Percentiles rank a stretch among this genome's conserved stretches.
Conservation (phyloP, 2,329 filamentous ascomycete species). For the Plenodomus lindquistii region DNA sequence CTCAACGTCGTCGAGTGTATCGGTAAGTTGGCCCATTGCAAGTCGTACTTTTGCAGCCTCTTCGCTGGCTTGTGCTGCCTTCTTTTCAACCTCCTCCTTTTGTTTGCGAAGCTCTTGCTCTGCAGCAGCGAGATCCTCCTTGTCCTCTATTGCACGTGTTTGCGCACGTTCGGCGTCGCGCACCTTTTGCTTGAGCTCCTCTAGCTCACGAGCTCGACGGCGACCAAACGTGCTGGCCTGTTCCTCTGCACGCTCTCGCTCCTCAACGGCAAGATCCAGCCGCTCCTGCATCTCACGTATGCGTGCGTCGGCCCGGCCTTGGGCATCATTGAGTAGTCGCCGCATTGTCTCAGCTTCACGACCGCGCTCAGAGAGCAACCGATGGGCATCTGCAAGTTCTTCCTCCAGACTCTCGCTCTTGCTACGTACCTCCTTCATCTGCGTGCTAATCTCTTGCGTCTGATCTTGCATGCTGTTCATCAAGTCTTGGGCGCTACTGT, state of each 20-base stretch:
- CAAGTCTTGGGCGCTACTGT: slow-evolving; percentile 80
- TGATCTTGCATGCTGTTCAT: slow-evolving; percentile 94
- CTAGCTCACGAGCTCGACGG: slow-evolving; percentile 77
- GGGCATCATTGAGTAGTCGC: slow-evolving; percentile 80
- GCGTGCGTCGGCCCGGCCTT: slow-evolving; percentile 78
- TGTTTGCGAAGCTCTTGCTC: slow-evolving; percentile 75
- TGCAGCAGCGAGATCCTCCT: slow-evolving; percentile 73
- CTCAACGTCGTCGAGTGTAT: slow-evolving; percentile 85
- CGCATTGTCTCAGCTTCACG: slow-evolving; percentile 96
- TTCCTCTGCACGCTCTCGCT: slow-evolving; percentile 89
- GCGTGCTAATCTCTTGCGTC: slow-evolving; percentile 81
- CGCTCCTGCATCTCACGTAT: slow-evolving; percentile 86
- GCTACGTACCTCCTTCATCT: slow-evolving; percentile 85
- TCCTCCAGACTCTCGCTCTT: slow-evolving; percentile 88
- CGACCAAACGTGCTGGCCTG: slow-evolving; percentile 79
- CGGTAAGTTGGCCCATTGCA: slow-evolving; percentile 76
- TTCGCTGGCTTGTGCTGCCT: slow-evolving; percentile 68
- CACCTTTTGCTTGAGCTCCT: slow-evolving; percentile 78
- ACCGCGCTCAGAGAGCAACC: slow-evolving; percentile 82
- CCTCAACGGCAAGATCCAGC: slow-evolving; percentile 89
- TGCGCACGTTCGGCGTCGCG: slow-evolving; percentile 81
- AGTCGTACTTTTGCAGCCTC: slow-evolving; percentile 76
- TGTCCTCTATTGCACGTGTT: slow-evolving; percentile 71
- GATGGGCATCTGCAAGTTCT: slow-evolving; percentile 85
- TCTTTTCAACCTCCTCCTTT: slow-evolving; percentile 74